A percentile compares a stretch with the other conserved stretches of the same genome.
These are phyloP conservation scores for Neopestalotiopsis sp. DNA, from an alignment of 2,329 filamentous ascomycete species.

Conservation along the genomic window DNA sequence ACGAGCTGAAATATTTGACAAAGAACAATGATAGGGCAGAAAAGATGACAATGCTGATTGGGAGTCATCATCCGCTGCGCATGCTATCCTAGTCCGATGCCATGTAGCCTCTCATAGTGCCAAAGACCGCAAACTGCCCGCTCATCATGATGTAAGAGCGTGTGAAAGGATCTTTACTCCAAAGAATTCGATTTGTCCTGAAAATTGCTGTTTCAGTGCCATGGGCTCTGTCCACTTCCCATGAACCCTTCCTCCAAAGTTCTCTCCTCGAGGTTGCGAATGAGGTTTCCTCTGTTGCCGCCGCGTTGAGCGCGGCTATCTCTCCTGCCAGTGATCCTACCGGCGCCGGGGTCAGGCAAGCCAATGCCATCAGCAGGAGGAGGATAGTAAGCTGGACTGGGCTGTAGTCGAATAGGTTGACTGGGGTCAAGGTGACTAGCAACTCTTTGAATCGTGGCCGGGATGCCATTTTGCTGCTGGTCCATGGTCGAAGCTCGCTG, in stretches of 20 bases:
- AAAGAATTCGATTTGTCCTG: neutral
- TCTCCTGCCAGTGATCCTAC: slow-evolving; percentile 68
- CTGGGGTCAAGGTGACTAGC: slow-evolving; percentile 95
- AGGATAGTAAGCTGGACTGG: slow-evolving; percentile 96
- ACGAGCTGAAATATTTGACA: neutral
- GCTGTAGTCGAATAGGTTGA: slow-evolving; percentile 90
- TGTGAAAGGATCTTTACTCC: neutral
- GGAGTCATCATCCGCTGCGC: neutral
- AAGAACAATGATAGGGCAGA: slow-evolving; percentile 7
- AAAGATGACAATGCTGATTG: neutral
- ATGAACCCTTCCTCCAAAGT: slow-evolving; percentile 93
- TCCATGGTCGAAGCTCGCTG: slow-evolving; percentile 97
- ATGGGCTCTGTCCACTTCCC: slow-evolving; percentile 63
- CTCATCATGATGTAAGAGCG: neutral
- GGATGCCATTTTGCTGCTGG: slow-evolving; percentile 90
- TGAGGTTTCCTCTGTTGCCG: slow-evolving; percentile 71
- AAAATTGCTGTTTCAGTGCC: slow-evolving; percentile 65
- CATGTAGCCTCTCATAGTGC: neutral
- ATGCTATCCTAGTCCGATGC: slow-evolving; percentile 3
- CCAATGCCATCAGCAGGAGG: slow-evolving; percentile 84
- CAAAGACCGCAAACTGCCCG: neutral
- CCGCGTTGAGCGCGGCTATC: slow-evolving; percentile 73
- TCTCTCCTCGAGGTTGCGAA: slow-evolving; percentile 91
- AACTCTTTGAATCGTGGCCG: slow-evolving; percentile 89
- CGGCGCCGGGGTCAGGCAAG: slow-evolving; percentile 62